Evolutionary conservation across 2,329 filamentous ascomycete genomes (phyloP).

Genomic region (Rhexocercosporidium sp.): DNA sequence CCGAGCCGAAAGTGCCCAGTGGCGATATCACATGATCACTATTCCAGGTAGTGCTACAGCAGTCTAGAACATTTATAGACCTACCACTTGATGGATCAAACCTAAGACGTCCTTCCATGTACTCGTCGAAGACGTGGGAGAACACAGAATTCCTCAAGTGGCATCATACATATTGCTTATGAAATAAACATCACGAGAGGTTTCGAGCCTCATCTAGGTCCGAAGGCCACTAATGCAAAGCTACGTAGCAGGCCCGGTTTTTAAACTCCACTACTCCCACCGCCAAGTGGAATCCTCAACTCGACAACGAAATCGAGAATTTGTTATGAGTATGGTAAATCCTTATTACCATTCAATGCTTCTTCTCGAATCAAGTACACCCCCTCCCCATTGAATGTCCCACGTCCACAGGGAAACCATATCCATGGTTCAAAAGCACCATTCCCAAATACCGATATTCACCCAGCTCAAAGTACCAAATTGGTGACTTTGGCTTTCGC

Average conservation of each 20-base stretch:
- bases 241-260: conserved; percentile 10
- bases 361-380: neutral
- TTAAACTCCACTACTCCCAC: conserved; percentile 7
- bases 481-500: neutral
- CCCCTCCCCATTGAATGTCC: neutral
- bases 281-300: conserved; percentile 4
- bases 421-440: neutral
- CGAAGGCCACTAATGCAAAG: conserved; percentile 1
- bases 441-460: neutral
- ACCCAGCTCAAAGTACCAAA: neutral
- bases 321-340: neutral
- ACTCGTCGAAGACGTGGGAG: no score
- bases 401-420: neutral
- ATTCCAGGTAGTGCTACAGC: neutral
- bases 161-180: no score
- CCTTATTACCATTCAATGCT: neutral
- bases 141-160: no score
- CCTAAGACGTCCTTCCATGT: no score
- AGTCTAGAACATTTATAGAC: neutral
- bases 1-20: neutral
- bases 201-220: neutral
- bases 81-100: no score
- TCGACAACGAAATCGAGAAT: neutral
- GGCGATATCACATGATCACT: neutral
- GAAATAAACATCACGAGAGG: neutral